Percentiles rank a stretch among this genome's conserved stretches.
phyloP scores from a whole-genome alignment of 1,284 basidiomycete species.

The Exsudoporus floridanus region DNA sequence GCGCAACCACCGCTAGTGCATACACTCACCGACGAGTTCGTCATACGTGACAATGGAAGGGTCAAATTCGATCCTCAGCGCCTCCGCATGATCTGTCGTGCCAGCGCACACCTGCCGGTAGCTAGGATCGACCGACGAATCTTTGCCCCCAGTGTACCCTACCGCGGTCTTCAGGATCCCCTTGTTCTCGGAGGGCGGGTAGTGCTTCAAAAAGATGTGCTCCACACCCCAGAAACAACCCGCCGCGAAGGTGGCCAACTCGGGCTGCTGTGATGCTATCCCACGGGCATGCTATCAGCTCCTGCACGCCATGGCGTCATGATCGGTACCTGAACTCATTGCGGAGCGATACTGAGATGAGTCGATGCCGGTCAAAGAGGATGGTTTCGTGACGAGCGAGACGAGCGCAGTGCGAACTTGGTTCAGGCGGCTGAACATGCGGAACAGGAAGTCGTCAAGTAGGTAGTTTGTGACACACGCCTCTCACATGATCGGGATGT shows the following conservation, averaged over 20 bases:
- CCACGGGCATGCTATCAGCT: not conserved
- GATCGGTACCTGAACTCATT: conserved; percentile 27
- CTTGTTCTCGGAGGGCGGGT: conserved; percentile 63
- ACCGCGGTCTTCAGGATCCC: conserved; percentile 71
- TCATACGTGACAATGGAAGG: conserved; percentile 75
- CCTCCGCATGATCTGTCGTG: conserved; percentile 87
- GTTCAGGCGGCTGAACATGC: conserved; percentile 27
- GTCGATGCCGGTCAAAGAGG: conserved; percentile 20
- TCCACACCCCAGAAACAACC: conserved; percentile 88
- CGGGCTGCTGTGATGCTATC: conserved; percentile 35
- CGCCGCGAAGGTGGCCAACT: conserved; percentile 75
- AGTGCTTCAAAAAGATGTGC: conserved; percentile 84
- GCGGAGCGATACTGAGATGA: conserved; percentile 29
- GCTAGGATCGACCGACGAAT: conserved; percentile 51
- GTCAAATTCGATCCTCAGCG: conserved; percentile 84
- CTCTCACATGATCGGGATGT: not conserved
- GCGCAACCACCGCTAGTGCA: not conserved
- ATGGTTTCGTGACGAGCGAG: conserved; percentile 21
- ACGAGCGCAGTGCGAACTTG: conserved; percentile 19
- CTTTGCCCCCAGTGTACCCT: conserved; percentile 80
- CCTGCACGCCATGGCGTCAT: not conserved
- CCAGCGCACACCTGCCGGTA: conserved; percentile 84
- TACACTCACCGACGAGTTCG: conserved; percentile 71
- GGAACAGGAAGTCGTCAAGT: not conserved
- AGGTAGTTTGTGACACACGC: not conserved